Base-by-base conservation (phyloP, 257 asterid genomes). In the Misopates orontium region DNA sequence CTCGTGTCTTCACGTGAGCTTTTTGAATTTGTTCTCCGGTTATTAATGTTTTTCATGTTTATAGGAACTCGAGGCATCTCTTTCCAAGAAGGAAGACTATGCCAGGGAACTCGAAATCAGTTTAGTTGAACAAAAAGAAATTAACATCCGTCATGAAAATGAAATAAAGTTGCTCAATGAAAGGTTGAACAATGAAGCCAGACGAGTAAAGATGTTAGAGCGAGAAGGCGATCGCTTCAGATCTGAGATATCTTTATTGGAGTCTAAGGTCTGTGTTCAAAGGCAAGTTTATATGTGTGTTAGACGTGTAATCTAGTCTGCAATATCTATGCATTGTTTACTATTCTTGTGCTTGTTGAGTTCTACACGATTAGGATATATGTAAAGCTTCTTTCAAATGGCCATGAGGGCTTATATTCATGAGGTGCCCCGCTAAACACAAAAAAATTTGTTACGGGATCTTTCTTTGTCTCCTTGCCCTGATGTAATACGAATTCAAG, bases 221-320 rank as follows among this genome's bases (percentile, higher is more conserved):
- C 83, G 99, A 70, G 99, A 94, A 74, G 73, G 83, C 64, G 99
- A 88, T 57, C 87, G 96, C 56, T 89, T 88, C 56, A 92, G 89
- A 64, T 85, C 99, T 11, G 96, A 88, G 77, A 82, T 94, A 70
- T 85, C 99, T 74, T 80, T 90, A 63, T 81, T 94, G 92, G 99
- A 94, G 83, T 81, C 95, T 76, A 94, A 94, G 99, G 99, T 94
- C 80, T 71, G 81, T 80, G 72, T 69, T 66, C 8, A 31, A 58
- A 22, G 39, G 68, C 44, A 25, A 49, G 62, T 49, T 18, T 45
- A 36, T 45, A 65, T 25, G 60, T 50, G 48, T 66, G 25, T 45
- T 53, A 25, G 69, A 56, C 24, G 47, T 65, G 28, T 59, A 40
- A 67, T 45, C 52, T 50, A 52, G 71, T 72, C 59, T 48, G 51